These are phyloP conservation scores for Spathaspora passalidarum DNA, from an alignment of 805 yeast species.

Conservation along the genomic window DNA sequence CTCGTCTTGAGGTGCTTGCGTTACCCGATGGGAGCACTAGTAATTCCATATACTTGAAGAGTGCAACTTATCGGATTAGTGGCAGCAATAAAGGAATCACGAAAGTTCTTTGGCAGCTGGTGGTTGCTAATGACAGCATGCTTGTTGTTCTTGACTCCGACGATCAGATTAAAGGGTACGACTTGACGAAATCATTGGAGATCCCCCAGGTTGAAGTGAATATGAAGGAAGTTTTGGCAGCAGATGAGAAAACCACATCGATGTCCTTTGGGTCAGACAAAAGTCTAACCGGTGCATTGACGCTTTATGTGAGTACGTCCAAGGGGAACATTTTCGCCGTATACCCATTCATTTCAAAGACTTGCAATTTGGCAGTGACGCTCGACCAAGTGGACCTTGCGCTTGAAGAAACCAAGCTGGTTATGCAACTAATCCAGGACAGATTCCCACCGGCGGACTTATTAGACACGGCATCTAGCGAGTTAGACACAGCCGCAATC, in stretches of 20 bases:
- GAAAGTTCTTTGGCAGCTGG: slow-evolving; percentile 26
- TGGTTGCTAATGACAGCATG: slow-evolving; percentile 17
- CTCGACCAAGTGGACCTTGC: slow-evolving; percentile 9
- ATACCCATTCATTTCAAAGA: slow-evolving; percentile 23
- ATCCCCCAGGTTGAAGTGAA: slow-evolving; percentile 19
- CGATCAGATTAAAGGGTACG: slow-evolving; percentile 17
- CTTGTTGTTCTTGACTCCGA: slow-evolving; percentile 23
- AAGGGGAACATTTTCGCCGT: slow-evolving; percentile 21
- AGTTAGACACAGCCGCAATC: slow-evolving; percentile 12
- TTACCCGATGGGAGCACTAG: slow-evolving; percentile 26
- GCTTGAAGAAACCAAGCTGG: slow-evolving; percentile 10
- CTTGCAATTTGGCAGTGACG: slow-evolving; percentile 16
- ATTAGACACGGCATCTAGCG: slow-evolving; percentile 11
- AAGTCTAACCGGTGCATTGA: slow-evolving; percentile 23
- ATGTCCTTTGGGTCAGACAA: slow-evolving; percentile 27
- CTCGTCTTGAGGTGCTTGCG: slow-evolving; percentile 23
- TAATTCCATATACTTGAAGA: not conserved
- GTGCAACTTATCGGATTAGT: slow-evolving; percentile 12
- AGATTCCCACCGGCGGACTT: slow-evolving; percentile 10
- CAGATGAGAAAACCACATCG: slow-evolving; percentile 18
- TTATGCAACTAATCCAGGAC: slow-evolving; percentile 11
- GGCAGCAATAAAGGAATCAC: slow-evolving; percentile 14
- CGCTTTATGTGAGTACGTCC: slow-evolving; percentile 23
- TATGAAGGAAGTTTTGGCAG: slow-evolving; percentile 9
- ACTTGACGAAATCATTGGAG: slow-evolving; percentile 15